Conservation (phyloP, 2,329 filamentous ascomycete genomes). For the Colletotrichum horii region DNA sequence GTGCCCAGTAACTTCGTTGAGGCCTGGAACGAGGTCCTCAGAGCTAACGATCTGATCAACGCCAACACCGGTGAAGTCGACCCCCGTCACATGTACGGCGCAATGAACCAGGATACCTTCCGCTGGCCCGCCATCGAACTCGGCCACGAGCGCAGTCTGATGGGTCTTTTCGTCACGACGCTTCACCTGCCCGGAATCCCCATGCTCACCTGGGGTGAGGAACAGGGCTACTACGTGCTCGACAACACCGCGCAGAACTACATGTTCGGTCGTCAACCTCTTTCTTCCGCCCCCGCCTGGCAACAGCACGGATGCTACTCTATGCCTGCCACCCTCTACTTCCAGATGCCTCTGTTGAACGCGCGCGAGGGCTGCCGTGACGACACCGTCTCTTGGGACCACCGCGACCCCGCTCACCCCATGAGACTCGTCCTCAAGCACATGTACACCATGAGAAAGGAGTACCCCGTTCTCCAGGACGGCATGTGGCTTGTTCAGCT, state of each 20-base stretch:
- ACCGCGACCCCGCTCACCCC: slow-evolving; percentile 66
- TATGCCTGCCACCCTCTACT: slow-evolving; percentile 60
- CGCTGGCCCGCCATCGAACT: slow-evolving; percentile 65
- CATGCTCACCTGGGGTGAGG: slow-evolving; percentile 67
- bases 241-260: slow-evolving; percentile 71
- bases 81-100: slow-evolving; percentile 68
- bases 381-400: slow-evolving; percentile 61
- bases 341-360: slow-evolving; percentile 60
- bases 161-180: slow-evolving; percentile 64
- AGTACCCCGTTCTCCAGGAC: slow-evolving; percentile 65
- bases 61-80: slow-evolving; percentile 66
- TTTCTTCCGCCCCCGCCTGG: slow-evolving; percentile 67
- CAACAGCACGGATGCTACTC: slow-evolving; percentile 69
- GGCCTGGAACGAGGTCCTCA: slow-evolving; percentile 61
- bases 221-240: slow-evolving; percentile 68
- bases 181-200: slow-evolving; percentile 68
- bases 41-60: slow-evolving; percentile 65
- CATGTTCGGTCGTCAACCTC: slow-evolving; percentile 67
- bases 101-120: slow-evolving; percentile 70
- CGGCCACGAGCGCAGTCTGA: slow-evolving; percentile 60
- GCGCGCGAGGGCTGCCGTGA: slow-evolving; percentile 62
- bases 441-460: slow-evolving; percentile 63
- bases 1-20: slow-evolving; percentile 43
- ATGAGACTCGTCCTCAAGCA: slow-evolving; percentile 65
- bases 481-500: slow-evolving; percentile 61